These are phyloP conservation scores for Daldinia eschscholtzii DNA, from an alignment of 2,329 filamentous ascomycete genomes.

Conservation along the genomic window DNA sequence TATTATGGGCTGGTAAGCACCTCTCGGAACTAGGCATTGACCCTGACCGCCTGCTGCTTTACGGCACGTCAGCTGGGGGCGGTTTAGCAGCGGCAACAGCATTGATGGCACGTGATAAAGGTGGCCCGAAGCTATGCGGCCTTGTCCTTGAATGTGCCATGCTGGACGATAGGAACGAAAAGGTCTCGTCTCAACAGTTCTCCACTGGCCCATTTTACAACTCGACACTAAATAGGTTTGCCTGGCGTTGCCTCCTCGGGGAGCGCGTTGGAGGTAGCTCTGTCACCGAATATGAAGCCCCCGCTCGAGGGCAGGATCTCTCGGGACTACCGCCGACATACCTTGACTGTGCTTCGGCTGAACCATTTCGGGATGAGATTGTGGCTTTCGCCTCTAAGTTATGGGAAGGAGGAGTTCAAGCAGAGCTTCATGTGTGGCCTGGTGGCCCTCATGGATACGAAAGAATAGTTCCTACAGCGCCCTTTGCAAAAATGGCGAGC, in stretches of 20 bases:
- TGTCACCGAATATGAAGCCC: slow-evolving; percentile 52
- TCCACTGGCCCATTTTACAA: slow-evolving; percentile 51
- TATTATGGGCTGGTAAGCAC: slow-evolving; percentile 53
- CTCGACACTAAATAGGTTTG: slow-evolving; percentile 49
- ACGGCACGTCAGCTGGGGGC: slow-evolving; percentile 69
- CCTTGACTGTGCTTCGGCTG: slow-evolving; percentile 54
- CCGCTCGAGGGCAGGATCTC: slow-evolving; percentile 50
- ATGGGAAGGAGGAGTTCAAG: slow-evolving; percentile 52
- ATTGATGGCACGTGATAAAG: slow-evolving; percentile 60
- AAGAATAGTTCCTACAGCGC: slow-evolving; percentile 48
- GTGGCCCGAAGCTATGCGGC: slow-evolving; percentile 53
- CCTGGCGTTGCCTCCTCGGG: slow-evolving; percentile 52
- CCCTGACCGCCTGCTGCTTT: slow-evolving; percentile 63
- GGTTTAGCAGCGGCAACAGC: slow-evolving; percentile 67
- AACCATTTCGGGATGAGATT: slow-evolving; percentile 54
- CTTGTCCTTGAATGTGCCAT: slow-evolving; percentile 58
- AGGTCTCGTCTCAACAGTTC: slow-evolving; percentile 51
- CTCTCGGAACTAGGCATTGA: slow-evolving; percentile 56
- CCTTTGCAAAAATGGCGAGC: slow-evolving; percentile 50
- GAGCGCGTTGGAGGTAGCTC: slow-evolving; percentile 47
- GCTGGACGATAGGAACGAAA: slow-evolving; percentile 57
- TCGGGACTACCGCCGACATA: slow-evolving; percentile 51
- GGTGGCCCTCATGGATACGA: slow-evolving; percentile 53
- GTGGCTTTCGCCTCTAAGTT: slow-evolving; percentile 53
- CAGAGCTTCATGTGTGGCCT: slow-evolving; percentile 55